Conservation (phyloP, 2,329 filamentous ascomycete species). For the Ceratocystis lukuohia region DNA sequence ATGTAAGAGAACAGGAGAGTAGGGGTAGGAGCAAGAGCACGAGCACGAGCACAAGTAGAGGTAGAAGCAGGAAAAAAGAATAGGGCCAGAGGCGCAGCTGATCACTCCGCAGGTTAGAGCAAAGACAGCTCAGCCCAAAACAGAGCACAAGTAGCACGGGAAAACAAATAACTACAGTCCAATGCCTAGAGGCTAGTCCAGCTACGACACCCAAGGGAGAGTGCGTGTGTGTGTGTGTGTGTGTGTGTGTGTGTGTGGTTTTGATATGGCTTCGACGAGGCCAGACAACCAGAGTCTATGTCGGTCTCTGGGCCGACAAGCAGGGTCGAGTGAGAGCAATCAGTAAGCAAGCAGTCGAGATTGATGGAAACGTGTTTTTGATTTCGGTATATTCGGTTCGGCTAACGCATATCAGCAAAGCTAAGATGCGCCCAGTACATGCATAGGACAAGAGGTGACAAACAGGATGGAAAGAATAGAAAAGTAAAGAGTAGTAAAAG, state of each 20-base stretch:
- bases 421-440: not conserved
- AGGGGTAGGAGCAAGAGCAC: not conserved
- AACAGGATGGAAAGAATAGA: not conserved
- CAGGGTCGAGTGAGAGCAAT: not conserved
- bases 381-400: conserved; percentile 2
- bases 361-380: conserved; percentile 2
- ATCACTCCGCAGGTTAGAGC: not conserved
- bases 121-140: not conserved
- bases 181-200: not conserved
- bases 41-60: conserved; percentile 1
- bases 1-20: not conserved
- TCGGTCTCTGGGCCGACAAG: conserved; percentile 2
- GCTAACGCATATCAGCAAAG: not conserved
- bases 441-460: not conserved
- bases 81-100: conserved; percentile 6
- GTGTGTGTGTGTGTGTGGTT: not conserved
- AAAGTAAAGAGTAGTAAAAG: not conserved
- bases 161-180: not conserved
- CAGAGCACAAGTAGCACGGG: not conserved
- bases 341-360: not conserved
- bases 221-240: not conserved
- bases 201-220: too few relatives aligned
- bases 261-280: not conserved
- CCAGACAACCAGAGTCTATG: not conserved
- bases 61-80: not conserved